Conservation (phyloP, 306 rosid genomes). For the Cucurbita maxima region DNA sequence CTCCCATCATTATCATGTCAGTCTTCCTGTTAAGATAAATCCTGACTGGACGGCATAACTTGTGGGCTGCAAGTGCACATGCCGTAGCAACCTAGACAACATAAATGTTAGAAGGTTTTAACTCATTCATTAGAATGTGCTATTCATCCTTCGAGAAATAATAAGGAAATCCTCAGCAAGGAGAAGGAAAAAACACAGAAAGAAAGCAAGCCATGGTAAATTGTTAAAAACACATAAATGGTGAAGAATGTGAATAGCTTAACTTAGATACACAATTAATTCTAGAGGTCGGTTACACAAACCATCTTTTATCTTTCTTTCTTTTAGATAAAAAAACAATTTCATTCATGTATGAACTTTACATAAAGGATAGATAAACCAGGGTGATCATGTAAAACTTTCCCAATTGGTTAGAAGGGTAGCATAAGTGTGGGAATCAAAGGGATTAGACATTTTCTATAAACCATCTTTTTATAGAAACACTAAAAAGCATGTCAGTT, state of each 20-base stretch:
- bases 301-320: not conserved
- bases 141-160: not conserved
- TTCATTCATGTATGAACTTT: too few relatives aligned
- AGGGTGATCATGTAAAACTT: too few relatives aligned
- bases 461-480: not conserved
- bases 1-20: conserved; percentile 89
- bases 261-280: not conserved
- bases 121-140: not conserved
- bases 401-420: too few relatives aligned
- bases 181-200: not conserved
- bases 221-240: not conserved
- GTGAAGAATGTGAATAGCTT: not conserved
- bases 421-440: too few relatives aligned
- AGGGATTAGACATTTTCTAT: too few relatives aligned
- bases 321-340: too few relatives aligned
- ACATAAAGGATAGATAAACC: too few relatives aligned
- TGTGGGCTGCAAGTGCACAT: conserved; percentile 86
- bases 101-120: conserved; percentile 7
- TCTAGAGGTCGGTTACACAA: not conserved
- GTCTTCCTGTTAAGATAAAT: conserved; percentile 67
- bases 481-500: not conserved
- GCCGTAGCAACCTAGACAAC: conserved; percentile 49
- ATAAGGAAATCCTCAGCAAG: not conserved
- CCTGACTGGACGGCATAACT: conserved; percentile 63
- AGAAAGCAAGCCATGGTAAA: not conserved